Base-by-base conservation (phyloP, 495 filamentous ascomycete genomes). In the Xylaria curta region DNA sequence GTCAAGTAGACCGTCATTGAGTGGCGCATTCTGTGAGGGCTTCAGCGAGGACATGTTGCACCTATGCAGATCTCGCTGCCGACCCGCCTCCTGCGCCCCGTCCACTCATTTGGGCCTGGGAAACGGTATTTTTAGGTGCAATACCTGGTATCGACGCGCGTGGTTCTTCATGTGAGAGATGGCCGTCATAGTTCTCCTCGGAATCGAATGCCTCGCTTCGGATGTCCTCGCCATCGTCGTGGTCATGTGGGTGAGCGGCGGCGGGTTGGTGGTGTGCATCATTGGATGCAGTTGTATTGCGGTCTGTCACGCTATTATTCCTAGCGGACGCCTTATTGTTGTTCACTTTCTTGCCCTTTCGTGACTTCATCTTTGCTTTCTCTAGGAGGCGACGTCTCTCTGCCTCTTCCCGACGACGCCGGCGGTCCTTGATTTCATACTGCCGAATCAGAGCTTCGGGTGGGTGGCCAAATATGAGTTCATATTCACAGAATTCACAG, bases 401-500 rank as follows among this genome's bases (percentile, higher is more conserved):
- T 19, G 92, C 92, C 72, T 94, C 83, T 59, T 91, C 87, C 78
- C 94, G 92, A 51, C 93, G 91, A 78, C 94, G 91, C 67, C 92
- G 91, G 24, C 94, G 90, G 78, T 97, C 95, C 78, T 97, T 97
- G 80, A 95, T 91, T 81, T 98, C 95, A 75, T 98, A 98, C 74
- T 95, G 91, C 47, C 93, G 88, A 70, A 98, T 94, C 63, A 98
- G 81, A 53, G 95, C 95, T 73, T 89, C 87, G 0, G 95, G 96
- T 5, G 93, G 91, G 56, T 83, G 84, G 19, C 95, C 93, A 78
- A 97, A 97, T 58, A 97, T 95, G 58, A 89, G 87, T 78, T 97
- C 92, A 75, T 97, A 94, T 76, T 96, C 91, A 79, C 93, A 95
- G 78, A 97, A 95, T 73, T 96, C 94, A 81, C 96, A 99, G 60